Evolutionary conservation across 306 rosid species (phyloP).

Genomic region (Inga oerstediana): DNA sequence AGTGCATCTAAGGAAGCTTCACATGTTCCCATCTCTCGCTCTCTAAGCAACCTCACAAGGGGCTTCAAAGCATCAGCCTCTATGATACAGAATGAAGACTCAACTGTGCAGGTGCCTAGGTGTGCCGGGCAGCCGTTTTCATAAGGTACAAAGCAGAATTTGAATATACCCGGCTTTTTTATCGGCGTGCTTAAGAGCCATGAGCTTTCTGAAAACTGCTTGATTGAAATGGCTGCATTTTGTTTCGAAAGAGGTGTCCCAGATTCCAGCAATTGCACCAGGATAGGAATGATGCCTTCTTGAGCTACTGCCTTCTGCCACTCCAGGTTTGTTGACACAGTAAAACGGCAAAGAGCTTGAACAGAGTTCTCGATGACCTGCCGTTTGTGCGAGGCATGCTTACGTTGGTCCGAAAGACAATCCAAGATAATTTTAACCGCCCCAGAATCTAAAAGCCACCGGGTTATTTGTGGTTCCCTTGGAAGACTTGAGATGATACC

Average conservation of each 20-base stretch:
- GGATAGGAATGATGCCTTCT: slow-evolving; percentile 60
- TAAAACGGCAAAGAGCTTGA: slow-evolving; percentile 61
- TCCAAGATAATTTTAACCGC: slow-evolving; percentile 49
- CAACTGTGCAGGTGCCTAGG: slow-evolving; percentile 51
- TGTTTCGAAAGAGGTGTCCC: slow-evolving; percentile 54
- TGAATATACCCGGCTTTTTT: slow-evolving; percentile 41
- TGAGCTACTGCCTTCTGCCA: slow-evolving; percentile 66
- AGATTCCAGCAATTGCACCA: slow-evolving; percentile 55
- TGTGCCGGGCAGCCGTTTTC: slow-evolving; percentile 61
- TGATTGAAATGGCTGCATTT: slow-evolving; percentile 59
- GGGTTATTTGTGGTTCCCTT: slow-evolving; percentile 33
- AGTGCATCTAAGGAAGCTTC: slow-evolving; percentile 68
- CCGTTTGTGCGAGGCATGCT: slow-evolving; percentile 37
- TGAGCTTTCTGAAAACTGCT: slow-evolving; percentile 70
- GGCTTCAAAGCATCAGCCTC: slow-evolving; percentile 65
- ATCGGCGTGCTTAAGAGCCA: slow-evolving; percentile 51
- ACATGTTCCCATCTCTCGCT: slow-evolving; percentile 44
- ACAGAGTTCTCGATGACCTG: slow-evolving; percentile 55
- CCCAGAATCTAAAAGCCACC: slow-evolving; percentile 55
- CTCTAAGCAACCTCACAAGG: slow-evolving; percentile 62
- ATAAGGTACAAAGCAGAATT: slow-evolving; percentile 39
- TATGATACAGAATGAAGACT: slow-evolving; percentile 62
- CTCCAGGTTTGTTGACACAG: slow-evolving; percentile 56
- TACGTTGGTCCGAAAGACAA: slow-evolving; percentile 45
- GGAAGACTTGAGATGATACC: slow-evolving; percentile 64